Conservation (phyloP, 2,329 filamentous ascomycete genomes). For the Claviceps fusiformis region DNA sequence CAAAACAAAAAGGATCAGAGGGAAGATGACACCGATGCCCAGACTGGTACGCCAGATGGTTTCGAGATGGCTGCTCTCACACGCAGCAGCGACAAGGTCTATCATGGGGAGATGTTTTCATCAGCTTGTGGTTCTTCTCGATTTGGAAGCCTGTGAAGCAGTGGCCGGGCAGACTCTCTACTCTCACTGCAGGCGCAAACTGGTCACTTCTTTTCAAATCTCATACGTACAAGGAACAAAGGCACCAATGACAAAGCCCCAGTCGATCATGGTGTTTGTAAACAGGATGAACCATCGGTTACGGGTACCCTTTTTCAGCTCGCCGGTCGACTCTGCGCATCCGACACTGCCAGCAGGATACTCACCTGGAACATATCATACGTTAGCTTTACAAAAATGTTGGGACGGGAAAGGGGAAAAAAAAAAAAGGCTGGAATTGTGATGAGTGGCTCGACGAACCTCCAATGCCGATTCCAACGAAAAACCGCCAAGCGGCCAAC, state of each 20-base stretch:
- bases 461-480: slow-evolving; percentile 69
- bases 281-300: slow-evolving; percentile 88
- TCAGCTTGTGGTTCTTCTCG: too few relatives aligned
- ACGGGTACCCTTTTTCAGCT: slow-evolving; percentile 66
- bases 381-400: too few relatives aligned
- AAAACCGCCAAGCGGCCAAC: slow-evolving; percentile 72
- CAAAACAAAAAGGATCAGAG: slow-evolving; percentile 54
- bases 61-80: slow-evolving; percentile 45
- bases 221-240: slow-evolving; percentile 48
- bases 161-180: neutral
- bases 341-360: slow-evolving; percentile 76
- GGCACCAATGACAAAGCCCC: slow-evolving; percentile 67
- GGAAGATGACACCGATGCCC: slow-evolving; percentile 67
- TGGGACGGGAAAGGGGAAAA: slow-evolving; percentile 22
- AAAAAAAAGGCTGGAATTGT: too few relatives aligned
- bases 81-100: slow-evolving; percentile 41
- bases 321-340: slow-evolving; percentile 62
- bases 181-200: neutral
- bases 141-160: too few relatives aligned
- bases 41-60: slow-evolving; percentile 74
- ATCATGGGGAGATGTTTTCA: too few relatives aligned
- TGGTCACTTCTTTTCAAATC: neutral
- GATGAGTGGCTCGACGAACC: too few relatives aligned
- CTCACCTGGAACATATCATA: slow-evolving; percentile 33
- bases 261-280: slow-evolving; percentile 78